phyloP scores from a whole-genome alignment of 345 rosid species.

The Corymbia maculata region DNA sequence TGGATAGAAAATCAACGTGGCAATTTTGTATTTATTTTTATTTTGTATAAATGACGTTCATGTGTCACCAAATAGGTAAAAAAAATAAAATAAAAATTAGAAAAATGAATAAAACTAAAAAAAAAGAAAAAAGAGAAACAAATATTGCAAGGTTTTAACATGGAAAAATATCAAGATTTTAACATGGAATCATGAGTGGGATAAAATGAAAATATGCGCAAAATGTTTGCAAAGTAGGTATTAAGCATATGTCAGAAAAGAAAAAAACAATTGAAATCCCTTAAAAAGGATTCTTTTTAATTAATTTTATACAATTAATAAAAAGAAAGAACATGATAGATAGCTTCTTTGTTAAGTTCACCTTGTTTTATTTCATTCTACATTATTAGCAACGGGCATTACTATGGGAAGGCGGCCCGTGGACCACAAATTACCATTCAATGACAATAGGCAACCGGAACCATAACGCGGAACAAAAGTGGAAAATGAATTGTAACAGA shows the following conservation, averaged over 20 bases:
- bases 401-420: background rate
- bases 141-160: background rate
- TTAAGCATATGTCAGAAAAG: background rate
- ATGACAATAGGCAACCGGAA: background rate
- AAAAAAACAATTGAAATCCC: background rate
- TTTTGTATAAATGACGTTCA: background rate
- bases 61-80: background rate
- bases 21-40: background rate
- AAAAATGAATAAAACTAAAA: background rate
- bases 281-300: no score
- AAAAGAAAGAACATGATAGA: background rate
- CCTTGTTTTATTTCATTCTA: background rate
- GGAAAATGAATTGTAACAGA: background rate
- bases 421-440: background rate
- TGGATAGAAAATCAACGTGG: background rate
- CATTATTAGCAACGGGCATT: background rate
- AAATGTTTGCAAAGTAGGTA: background rate
- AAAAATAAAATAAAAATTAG: background rate
- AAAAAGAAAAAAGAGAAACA: fast-evolving
- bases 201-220: background rate
- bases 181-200: background rate
- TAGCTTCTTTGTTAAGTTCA: background rate
- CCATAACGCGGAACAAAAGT: background rate
- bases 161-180: background rate
- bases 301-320: background rate